Base-by-base conservation (phyloP, 2,329 filamentous ascomycete genomes). In the Curvularia spicifera region DNA sequence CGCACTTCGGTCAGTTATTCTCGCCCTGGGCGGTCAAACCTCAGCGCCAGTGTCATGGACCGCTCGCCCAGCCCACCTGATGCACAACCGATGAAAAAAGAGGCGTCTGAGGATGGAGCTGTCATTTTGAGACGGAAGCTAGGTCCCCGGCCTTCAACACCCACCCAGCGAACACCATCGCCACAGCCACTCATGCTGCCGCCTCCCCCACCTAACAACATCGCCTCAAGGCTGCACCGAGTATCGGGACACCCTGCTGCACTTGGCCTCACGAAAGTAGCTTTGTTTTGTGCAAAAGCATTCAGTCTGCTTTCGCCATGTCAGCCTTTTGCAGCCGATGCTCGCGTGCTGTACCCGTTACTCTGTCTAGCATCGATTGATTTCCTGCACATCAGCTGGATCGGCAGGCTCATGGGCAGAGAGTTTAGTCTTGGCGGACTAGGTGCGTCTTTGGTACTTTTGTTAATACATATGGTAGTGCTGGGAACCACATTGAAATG, bases 311-410 rank as follows among this genome's bases (percentile, higher is more conserved):
- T 84, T 2, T 82, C 84, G 46, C 85, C 89, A 0, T 97, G 93
- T 74, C 87, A 86, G 72, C 92, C 92, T 0, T 87, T 88, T 56
- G 86, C 87, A 43, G 82, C 86, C n/a, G 88, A 84, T 44, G 80
- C 86, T 6, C 84, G 84, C 74, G 77, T 93, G 4, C 81, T 87
- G 4, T 87, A 89, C 64, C 87, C 89, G 3, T 79, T 96, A 1
- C 78, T 96, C 4, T 76, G 84, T 3, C 74, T 94, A 7, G 91
- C 91, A 8, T 86, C 84, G 1, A 67, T 92, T 12, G 91, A 93
- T 62, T 75, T 85, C 15, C 68, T 78, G 1, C 63, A 76, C 1
- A 61, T 78, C 15, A 65, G 67, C 2, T 42, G 67, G 12, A 59
- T 60, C 0, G 47, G 68, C 31, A 59, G 53, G 3, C 46, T 64